A percentile compares a stretch with the other conserved stretches of the same genome.
phyloP scores from a whole-genome alignment of 2,329 filamentous ascomycete species.

The Phaeosphaeria sp. region DNA sequence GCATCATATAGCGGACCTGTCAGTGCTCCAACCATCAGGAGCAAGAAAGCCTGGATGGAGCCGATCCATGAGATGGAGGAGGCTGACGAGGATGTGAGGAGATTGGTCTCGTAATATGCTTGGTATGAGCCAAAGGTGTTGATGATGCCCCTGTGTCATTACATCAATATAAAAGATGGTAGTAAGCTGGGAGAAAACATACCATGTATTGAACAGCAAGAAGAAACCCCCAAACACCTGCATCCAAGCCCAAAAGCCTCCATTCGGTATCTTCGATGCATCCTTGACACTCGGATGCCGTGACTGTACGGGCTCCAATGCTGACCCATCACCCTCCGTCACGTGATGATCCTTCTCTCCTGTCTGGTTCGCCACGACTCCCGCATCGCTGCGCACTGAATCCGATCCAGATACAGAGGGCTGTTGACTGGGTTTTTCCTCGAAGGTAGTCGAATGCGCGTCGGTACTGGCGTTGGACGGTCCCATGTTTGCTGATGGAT shows the following conservation, averaged over 20 bases:
- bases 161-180: neutral
- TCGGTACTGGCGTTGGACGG: neutral
- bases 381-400: conserved; percentile 16
- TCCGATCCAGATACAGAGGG: conserved; percentile 21
- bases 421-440: conserved; percentile 23
- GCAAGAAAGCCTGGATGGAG: conserved; percentile 55
- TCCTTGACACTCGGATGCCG: conserved; percentile 49
- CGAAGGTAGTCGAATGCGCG: conserved; percentile 7
- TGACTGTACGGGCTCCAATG: conserved; percentile 29
- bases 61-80: conserved; percentile 60
- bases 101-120: conserved; percentile 54
- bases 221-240: conserved; percentile 58
- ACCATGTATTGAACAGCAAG: conserved; percentile 58
- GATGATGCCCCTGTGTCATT: conserved; percentile 47
- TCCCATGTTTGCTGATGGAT: neutral
- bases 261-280: conserved; percentile 53
- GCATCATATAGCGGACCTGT: conserved; percentile 59
- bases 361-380: conserved; percentile 7
- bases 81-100: conserved; percentile 49
- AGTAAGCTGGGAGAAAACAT: conserved; percentile 14
- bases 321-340: conserved; percentile 13
- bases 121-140: conserved; percentile 59
- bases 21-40: conserved; percentile 55
- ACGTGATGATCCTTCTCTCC: conserved; percentile 17
- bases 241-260: conserved; percentile 56